Percentiles rank a stretch among this genome's conserved stretches.
phyloP scores from a whole-genome alignment of 345 rosid genomes.

The Cardiospermum halicacabum region DNA sequence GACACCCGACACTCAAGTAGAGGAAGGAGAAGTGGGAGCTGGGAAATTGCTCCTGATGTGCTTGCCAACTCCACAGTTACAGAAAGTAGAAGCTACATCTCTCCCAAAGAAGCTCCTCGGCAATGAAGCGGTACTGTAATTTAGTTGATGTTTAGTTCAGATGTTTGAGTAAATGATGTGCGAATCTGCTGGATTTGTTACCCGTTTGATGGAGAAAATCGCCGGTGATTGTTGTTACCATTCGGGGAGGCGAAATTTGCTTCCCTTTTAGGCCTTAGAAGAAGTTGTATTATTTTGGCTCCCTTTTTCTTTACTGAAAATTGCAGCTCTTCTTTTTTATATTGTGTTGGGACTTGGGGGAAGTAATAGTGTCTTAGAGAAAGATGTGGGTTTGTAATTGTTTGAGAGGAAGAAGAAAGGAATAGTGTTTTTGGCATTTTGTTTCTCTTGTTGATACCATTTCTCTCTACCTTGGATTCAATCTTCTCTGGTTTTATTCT shows the following conservation, averaged over 20 bases:
- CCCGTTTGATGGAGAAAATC: conserved; percentile 13
- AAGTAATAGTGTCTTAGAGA: conserved; percentile 9
- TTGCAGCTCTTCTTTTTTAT: conserved; percentile 7
- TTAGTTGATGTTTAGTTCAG: conserved; percentile 8
- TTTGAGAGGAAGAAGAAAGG: conserved; percentile 25
- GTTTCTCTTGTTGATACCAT: conserved; percentile 12
- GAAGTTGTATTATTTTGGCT: conserved; percentile 11
- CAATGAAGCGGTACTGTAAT: conserved; percentile 18
- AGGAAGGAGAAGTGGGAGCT: conserved; percentile 81
- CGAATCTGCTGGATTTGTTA: conserved; percentile 15
- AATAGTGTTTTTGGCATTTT: conserved; percentile 16
- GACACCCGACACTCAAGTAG: conserved; percentile 72
- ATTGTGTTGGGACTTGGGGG: conserved; percentile 8
- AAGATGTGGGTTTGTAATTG: conserved; percentile 33
- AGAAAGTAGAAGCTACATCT: conserved; percentile 45
- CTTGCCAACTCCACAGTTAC: conserved; percentile 43
- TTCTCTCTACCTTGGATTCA: conserved; percentile 17
- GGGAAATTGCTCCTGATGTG: conserved; percentile 62
- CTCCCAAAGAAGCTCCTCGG: conserved; percentile 38
- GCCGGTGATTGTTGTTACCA: conserved; percentile 13
- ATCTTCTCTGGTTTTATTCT: conserved; percentile 31
- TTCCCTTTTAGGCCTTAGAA: conserved; percentile 15
- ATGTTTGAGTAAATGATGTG: conserved; percentile 6
- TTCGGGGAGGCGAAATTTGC: conserved; percentile 17
- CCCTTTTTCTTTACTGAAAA: conserved; percentile 13